Percentiles rank a stretch among this genome's conserved stretches.
These are phyloP conservation scores for Colletotrichum chrysophilum DNA, from an alignment of 2,329 filamentous ascomycete genomes.

Conservation along the genomic window DNA sequence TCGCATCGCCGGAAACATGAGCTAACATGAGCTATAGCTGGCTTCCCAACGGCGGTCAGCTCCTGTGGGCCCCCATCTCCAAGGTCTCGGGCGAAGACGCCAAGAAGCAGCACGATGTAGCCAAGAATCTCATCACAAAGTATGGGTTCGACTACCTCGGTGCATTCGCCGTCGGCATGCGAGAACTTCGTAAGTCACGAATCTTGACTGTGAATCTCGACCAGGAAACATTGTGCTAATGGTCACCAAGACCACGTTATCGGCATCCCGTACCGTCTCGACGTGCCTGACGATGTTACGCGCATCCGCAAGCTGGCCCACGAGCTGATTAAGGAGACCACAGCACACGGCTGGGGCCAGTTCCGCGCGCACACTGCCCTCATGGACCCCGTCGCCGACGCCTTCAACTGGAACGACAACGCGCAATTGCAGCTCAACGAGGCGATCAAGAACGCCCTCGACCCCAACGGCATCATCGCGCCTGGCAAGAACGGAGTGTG, in stretches of 20 bases:
- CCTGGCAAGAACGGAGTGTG: slow-evolving; percentile 38
- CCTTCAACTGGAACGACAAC: slow-evolving; percentile 46
- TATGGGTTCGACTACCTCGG: slow-evolving; percentile 35
- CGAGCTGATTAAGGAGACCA: slow-evolving; percentile 42
- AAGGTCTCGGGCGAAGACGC: slow-evolving; percentile 39
- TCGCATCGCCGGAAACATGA: not conserved
- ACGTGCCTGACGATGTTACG: slow-evolving; percentile 40
- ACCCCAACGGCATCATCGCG: slow-evolving; percentile 40
- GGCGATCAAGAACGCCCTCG: slow-evolving; percentile 46
- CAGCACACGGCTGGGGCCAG: slow-evolving; percentile 44
- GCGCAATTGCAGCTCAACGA: slow-evolving; percentile 47
- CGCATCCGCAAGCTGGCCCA: slow-evolving; percentile 28
- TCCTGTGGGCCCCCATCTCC: slow-evolving; percentile 42
- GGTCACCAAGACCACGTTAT: slow-evolving; percentile 48
- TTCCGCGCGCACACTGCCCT: slow-evolving; percentile 49
- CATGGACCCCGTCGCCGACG: slow-evolving; percentile 47
- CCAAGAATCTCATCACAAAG: slow-evolving; percentile 27
- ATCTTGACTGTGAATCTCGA: not conserved
- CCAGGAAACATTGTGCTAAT: not conserved
- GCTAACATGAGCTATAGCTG: slow-evolving; percentile 21
- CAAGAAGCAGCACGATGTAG: slow-evolving; percentile 34
- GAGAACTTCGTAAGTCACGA: slow-evolving; percentile 28
- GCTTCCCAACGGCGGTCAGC: slow-evolving; percentile 42
- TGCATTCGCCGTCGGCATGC: slow-evolving; percentile 33
- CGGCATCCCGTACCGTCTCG: slow-evolving; percentile 55